Percentiles rank a stretch among this genome's conserved stretches.
Conservation (phyloP, 352 stramenopile species). For the Globisporangium okanoganense region DNA sequence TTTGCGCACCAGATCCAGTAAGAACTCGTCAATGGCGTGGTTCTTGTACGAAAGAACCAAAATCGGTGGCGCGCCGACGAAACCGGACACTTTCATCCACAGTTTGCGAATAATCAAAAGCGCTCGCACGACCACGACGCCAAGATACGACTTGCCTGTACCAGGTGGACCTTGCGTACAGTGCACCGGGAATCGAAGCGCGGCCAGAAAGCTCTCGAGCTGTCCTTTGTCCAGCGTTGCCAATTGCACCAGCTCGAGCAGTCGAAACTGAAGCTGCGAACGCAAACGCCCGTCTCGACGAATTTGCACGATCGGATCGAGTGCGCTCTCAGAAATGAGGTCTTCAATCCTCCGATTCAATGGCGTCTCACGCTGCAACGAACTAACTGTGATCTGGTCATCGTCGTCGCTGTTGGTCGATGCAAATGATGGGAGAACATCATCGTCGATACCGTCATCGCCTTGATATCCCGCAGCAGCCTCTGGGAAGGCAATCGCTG, state of each 20-base stretch:
- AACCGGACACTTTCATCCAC: constrained; percentile 65
- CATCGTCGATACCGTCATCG: background rate
- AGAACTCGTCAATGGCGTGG: constrained; percentile 85
- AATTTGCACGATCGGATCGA: constrained; percentile 83
- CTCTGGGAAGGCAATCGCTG: constrained; percentile 1
- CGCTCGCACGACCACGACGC: constrained; percentile 76
- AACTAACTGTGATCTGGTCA: background rate
- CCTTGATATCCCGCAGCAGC: background rate
- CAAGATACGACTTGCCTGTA: constrained; percentile 90
- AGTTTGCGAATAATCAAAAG: constrained; percentile 68
- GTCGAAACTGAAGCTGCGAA: constrained; percentile 24
- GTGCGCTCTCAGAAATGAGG: constrained; percentile 50
- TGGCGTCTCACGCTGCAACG: background rate
- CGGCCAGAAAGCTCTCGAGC: constrained; percentile 70
- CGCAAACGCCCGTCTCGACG: constrained; percentile 45
- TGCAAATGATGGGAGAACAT: background rate
- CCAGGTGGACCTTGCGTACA: constrained; percentile 85
- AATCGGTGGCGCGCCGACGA: constrained; percentile 69
- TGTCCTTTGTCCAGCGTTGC: constrained; percentile 69
- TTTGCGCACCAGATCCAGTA: constrained; percentile 66
- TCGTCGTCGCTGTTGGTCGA: constrained; percentile 6
- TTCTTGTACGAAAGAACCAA: constrained; percentile 89
- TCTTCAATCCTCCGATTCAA: background rate
- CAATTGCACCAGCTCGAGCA: constrained; percentile 39
- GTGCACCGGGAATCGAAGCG: constrained; percentile 73